Evolutionary conservation across 2,329 filamentous ascomycete species (phyloP).

Genomic region (Trichoderma aggressivum): DNA sequence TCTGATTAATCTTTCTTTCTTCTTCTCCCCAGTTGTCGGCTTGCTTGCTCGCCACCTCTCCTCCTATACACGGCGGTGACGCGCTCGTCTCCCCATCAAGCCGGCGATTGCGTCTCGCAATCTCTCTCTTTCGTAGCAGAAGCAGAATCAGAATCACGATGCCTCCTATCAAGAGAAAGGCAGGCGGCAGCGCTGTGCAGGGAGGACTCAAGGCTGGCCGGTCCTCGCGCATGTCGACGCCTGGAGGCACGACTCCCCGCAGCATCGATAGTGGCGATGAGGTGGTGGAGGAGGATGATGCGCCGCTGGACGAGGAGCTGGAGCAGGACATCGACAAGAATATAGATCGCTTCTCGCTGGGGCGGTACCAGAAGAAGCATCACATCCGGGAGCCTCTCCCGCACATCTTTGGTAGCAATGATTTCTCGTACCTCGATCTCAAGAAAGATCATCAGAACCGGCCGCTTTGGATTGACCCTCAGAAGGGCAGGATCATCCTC

Average conservation of each 20-base stretch:
- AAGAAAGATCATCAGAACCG: conserved; percentile 88
- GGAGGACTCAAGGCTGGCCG: conserved; percentile 54
- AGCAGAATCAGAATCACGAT: conserved; percentile 39
- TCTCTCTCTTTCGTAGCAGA: neutral
- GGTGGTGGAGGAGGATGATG: conserved; percentile 46
- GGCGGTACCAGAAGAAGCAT: conserved; percentile 48
- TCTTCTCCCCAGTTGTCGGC: neutral
- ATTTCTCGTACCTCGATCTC: conserved; percentile 78
- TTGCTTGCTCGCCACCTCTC: conserved; percentile 9
- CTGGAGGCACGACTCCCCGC: conserved; percentile 57
- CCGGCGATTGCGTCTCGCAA: conserved; percentile 22
- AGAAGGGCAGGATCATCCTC: conserved; percentile 81
- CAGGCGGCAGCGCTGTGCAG: conserved; percentile 43
- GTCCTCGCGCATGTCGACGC: conserved; percentile 57
- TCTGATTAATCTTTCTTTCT: neutral
- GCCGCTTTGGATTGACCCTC: conserved; percentile 89
- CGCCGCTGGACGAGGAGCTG: conserved; percentile 48
- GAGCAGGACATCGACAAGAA: conserved; percentile 56
- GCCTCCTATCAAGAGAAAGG: conserved; percentile 67
- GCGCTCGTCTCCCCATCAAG: neutral
- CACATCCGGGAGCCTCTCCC: conserved; percentile 43
- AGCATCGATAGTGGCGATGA: conserved; percentile 56
- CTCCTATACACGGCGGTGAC: neutral
- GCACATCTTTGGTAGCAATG: conserved; percentile 50
- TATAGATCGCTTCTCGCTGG: conserved; percentile 57